These are phyloP conservation scores for Lolium perenne DNA, from an alignment of 176 grass and related monocot species.

Conservation along the genomic window DNA sequence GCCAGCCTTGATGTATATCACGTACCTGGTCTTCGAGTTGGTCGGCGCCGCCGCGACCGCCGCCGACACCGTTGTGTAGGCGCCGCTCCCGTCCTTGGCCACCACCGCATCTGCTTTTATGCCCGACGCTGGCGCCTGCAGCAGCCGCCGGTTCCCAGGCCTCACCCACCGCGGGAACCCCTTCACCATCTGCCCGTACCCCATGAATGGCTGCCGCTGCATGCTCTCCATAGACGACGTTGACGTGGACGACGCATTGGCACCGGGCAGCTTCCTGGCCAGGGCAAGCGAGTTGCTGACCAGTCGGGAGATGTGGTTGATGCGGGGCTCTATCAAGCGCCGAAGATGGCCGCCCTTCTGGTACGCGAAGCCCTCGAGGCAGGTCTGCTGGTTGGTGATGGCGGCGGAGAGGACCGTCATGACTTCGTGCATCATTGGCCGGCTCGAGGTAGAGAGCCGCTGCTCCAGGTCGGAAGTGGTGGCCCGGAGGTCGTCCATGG, in stretches of 20 bases:
- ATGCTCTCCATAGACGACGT: not conserved
- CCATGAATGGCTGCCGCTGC: constrained; percentile 57
- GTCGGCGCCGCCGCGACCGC: constrained; percentile 78
- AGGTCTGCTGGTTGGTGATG: constrained; percentile 91
- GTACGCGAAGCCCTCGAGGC: constrained; percentile 73
- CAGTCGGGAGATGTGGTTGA: constrained; percentile 57
- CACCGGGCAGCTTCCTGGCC: constrained; percentile 66
- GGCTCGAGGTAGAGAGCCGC: not conserved
- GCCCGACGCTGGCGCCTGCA: constrained; percentile 56
- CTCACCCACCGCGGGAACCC: constrained; percentile 71
- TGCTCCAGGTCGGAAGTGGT: constrained; percentile 43
- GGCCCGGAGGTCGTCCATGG: constrained; percentile 66
- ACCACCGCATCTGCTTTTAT: constrained; percentile 54
- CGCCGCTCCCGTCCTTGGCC: constrained; percentile 73
- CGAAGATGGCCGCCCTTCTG: constrained; percentile 46
- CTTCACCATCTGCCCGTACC: constrained; percentile 65
- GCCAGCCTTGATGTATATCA: constrained; percentile 92
- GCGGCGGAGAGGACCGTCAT: constrained; percentile 76
- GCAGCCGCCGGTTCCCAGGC: constrained; percentile 57
- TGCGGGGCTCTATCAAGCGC: constrained; percentile 44
- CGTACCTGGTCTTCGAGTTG: constrained; percentile 54
- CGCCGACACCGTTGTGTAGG: constrained; percentile 63
- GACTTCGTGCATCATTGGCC: constrained; percentile 46
- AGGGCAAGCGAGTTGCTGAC: constrained; percentile 92
- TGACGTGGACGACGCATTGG: not conserved